Base-by-base conservation (phyloP, 768 basidiomycete genomes). In the Leccinellum albellum region DNA sequence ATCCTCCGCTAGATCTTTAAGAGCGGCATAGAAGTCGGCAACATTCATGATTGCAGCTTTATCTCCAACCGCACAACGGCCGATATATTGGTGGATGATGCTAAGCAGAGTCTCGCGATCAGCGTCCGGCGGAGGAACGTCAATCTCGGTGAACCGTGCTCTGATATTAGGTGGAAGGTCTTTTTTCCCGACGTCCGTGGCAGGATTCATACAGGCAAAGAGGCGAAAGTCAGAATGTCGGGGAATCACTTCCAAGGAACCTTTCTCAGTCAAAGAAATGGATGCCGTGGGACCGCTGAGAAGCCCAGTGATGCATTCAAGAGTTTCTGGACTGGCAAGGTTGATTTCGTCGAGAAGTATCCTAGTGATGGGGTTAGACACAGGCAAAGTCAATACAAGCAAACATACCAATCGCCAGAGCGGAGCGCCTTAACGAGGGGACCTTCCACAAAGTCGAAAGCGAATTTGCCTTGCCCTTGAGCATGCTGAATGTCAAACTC, bases 141-240 rank as follows among this genome's bases (percentile, higher is more conserved):
- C 94, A 53, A 98, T 84, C 70, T 98, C 97, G 1, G 94, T 97
- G 75, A 99, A 98, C 29, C 90, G 85, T 10, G 88, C 83, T 33
- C 95, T 86, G 50, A 98, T 90, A 65, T 88, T 88, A 5, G 91
- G 87, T 17, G 94, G 92, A 0, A 99, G 85, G 66, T 98, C 96
- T 66, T 94, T 97, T 77, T 98, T 99, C 32, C 97, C 97, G 14
- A 98, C 90, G 64, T 99, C 97, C 4, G 95, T 99, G 0, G 97
- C 97, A 5, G 97, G 97, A 68, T 99, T 99, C 97, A 99, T 99
- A 70, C 97, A 99, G 4, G 94, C 94, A 66, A 98, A 98, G 5
- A 98, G 79, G 20, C 96, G 89, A 76, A 99, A 99, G 65, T 96
- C 88, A 17, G 93, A 86, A 70, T 99, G 97, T 0, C 97, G 88